Evolutionary conservation across 192 early-diverging fungal genomes (phyloP).

Genomic region (Backusella circina): DNA sequence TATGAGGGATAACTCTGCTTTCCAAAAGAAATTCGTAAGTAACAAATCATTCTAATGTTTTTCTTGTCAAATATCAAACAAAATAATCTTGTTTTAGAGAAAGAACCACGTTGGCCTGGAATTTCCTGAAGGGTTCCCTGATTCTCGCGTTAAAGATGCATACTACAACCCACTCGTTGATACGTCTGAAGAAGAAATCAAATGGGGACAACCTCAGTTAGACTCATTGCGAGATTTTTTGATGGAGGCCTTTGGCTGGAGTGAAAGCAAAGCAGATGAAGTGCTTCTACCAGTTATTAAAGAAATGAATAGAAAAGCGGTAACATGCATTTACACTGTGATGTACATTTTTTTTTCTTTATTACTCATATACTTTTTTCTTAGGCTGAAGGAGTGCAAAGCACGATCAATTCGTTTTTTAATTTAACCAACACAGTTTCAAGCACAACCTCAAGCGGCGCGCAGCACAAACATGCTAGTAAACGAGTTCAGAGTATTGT

Average conservation of each 20-base stretch:
- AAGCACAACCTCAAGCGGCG: not conserved
- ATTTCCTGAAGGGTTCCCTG: conserved; percentile 78
- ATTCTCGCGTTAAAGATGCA: conserved; percentile 68
- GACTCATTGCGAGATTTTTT: conserved; percentile 64
- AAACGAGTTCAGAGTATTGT: conserved; percentile 41
- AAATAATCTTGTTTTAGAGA: conserved; percentile 29
- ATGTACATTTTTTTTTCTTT: not conserved
- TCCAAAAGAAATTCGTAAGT: conserved; percentile 45
- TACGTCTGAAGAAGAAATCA: conserved; percentile 47
- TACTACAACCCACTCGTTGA: conserved; percentile 83
- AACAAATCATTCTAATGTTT: no score
- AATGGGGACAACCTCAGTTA: conserved; percentile 74
- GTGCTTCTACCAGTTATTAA: conserved; percentile 68
- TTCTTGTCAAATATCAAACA: conserved; percentile 1
- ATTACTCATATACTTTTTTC: not conserved
- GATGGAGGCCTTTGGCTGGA: conserved; percentile 57
- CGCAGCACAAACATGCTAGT: conserved; percentile 32
- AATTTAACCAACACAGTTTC: not conserved
- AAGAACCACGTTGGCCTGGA: conserved; percentile 62
- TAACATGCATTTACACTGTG: not conserved
- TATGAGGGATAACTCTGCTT: conserved; percentile 16
- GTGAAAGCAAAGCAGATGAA: conserved; percentile 61
- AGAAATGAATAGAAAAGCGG: conserved; percentile 41
- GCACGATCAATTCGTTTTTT: not conserved
- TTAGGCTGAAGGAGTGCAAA: not conserved